Evolutionary conservation across 495 filamentous ascomycete genomes (phyloP).

Genomic region (Talaromyces wortmannii): DNA sequence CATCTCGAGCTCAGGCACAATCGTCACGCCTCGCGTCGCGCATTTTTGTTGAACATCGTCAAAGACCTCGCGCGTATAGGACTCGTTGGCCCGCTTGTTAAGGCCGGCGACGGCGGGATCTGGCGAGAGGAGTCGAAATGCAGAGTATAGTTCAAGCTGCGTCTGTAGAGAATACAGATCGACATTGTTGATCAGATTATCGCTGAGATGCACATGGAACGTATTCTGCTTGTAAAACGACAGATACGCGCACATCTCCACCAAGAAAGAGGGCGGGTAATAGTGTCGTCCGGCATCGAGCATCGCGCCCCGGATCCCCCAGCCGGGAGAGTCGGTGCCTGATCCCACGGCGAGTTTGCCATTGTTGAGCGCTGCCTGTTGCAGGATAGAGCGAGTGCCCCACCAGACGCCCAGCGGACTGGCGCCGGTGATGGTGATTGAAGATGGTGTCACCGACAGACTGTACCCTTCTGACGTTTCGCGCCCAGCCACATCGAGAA

Average conservation of each 20-base stretch:
- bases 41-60: constrained; percentile 36
- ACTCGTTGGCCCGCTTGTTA: constrained; percentile 38
- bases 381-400: constrained; percentile 43
- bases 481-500: constrained; percentile 30
- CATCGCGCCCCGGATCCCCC: constrained; percentile 40
- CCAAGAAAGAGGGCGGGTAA: constrained; percentile 43
- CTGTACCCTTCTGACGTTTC: constrained; percentile 40
- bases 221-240: constrained; percentile 50
- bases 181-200: constrained; percentile 40
- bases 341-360: constrained; percentile 26
- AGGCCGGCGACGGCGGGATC: constrained; percentile 31
- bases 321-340: constrained; percentile 38
- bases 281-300: constrained; percentile 44
- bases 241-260: constrained; percentile 44
- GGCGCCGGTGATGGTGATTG: constrained; percentile 39
- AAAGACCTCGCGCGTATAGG: constrained; percentile 36
- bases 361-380: constrained; percentile 30
- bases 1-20: constrained; percentile 47
- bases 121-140: constrained; percentile 32
- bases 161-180: constrained; percentile 24
- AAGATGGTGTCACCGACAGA: constrained; percentile 23
- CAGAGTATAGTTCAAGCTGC: constrained; percentile 32
- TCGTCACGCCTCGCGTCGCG: constrained; percentile 38
- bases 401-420: constrained; percentile 46
- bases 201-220: constrained; percentile 46